These are phyloP conservation scores for Acanthamoeba sp. DNA, from an alignment of 208 protist genomes.

Conservation along the genomic window DNA sequence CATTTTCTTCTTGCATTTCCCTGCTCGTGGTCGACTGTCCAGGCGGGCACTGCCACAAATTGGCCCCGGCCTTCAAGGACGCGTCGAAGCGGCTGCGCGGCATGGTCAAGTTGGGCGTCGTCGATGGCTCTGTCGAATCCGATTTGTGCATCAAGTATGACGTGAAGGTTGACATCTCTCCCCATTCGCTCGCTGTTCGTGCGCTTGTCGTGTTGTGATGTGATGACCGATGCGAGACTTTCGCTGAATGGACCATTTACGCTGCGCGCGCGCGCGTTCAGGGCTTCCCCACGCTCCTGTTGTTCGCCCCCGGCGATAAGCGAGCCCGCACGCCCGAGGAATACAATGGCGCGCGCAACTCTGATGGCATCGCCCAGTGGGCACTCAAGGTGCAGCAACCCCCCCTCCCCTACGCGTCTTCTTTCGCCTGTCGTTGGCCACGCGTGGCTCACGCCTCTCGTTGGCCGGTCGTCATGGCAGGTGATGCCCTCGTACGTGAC, in stretches of 20 bases:
- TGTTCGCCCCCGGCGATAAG: slow-evolving; percentile 57
- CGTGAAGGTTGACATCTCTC: neutral
- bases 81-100: slow-evolving; percentile 48
- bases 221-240: too few relatives aligned
- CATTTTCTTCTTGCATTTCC: neutral
- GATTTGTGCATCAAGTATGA: neutral
- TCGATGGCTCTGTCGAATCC: slow-evolving; percentile 43
- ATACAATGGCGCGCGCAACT: slow-evolving; percentile 48
- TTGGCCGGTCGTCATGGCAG: too few relatives aligned
- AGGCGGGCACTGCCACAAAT: slow-evolving; percentile 67
- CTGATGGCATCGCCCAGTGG: slow-evolving; percentile 67
- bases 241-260: too few relatives aligned
- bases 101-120: slow-evolving; percentile 68
- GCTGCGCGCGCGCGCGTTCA: too few relatives aligned
- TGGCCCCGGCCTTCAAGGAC: slow-evolving; percentile 44
- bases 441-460: too few relatives aligned
- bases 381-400: slow-evolving; percentile 22
- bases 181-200: neutral
- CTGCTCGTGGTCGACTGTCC: too few relatives aligned
- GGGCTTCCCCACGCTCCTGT: slow-evolving; percentile 42
- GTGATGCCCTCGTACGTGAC: slow-evolving; percentile 70
- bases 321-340: neutral
- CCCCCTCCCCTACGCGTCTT: neutral
- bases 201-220: neutral
- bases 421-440: neutral